Evolutionary conservation across 169 alveolate species (phyloP).

Genomic region (Cyclospora cayetanensis): DNA sequence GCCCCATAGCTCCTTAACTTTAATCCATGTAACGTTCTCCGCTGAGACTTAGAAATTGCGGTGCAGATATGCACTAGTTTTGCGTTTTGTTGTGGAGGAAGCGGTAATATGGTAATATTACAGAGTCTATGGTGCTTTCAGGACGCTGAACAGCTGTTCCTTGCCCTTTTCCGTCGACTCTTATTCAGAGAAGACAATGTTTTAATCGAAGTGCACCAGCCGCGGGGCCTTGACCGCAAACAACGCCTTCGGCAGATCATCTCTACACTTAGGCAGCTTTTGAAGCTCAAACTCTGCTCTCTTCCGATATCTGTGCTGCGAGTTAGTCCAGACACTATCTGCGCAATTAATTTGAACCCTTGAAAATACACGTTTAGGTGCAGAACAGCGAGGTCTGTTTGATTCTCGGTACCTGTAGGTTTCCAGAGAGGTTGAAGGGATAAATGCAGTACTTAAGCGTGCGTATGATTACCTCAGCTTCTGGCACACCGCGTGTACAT

Average conservation of each 20-base stretch:
- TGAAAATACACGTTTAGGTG: too few species aligned
- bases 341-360: too few species aligned
- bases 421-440: neutral
- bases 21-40: too few species aligned
- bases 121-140: neutral
- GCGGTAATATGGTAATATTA: too few species aligned
- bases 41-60: too few species aligned
- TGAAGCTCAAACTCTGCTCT: constrained; percentile 56
- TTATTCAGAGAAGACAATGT: constrained; percentile 62
- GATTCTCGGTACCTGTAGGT: too few species aligned
- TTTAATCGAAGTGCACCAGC: constrained; percentile 26
- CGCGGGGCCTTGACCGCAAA: constrained; percentile 56
- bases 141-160: constrained; percentile 66
- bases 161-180: constrained; percentile 62
- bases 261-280: constrained; percentile 44
- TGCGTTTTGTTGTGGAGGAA: too few species aligned
- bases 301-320: constrained; percentile 49
- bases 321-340: too few species aligned
- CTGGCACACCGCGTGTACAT: constrained; percentile 50
- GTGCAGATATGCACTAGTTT: too few species aligned
- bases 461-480: constrained; percentile 18
- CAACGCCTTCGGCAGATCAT: constrained; percentile 60
- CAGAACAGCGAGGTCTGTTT: too few species aligned
- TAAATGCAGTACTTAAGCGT: neutral
- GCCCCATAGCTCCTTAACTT: too few species aligned